phyloP scores from a whole-genome alignment of 2,329 filamentous ascomycete genomes.

The Ascochyta clinopodiicola region DNA sequence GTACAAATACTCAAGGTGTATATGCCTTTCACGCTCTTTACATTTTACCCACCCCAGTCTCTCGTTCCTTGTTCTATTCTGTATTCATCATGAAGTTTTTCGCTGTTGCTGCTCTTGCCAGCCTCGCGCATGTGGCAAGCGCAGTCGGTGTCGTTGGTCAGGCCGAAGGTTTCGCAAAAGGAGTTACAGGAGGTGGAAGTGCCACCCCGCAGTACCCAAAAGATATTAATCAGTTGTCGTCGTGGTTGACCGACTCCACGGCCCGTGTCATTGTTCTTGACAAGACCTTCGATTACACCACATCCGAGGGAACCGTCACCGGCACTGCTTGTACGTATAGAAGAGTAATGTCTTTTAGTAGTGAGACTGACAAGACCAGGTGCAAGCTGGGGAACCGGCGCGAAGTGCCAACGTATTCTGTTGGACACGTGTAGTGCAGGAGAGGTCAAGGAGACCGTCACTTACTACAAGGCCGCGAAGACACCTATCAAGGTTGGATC shows the following conservation, averaged over 20 bases:
- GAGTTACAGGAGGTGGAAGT: slow-evolving; percentile 20
- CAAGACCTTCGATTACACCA: slow-evolving; percentile 31
- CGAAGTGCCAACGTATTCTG: slow-evolving; percentile 24
- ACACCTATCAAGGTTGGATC: slow-evolving; percentile 42
- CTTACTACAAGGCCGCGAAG: slow-evolving; percentile 41
- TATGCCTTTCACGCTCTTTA: neutral
- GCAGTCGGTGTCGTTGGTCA: slow-evolving; percentile 14
- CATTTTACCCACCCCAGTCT: neutral
- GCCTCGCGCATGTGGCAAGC: slow-evolving; percentile 16
- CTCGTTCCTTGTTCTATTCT: neutral
- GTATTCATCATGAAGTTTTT: slow-evolving; percentile 9
- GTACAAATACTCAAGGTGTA: neutral
- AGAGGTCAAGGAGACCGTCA: slow-evolving; percentile 19
- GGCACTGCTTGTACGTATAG: slow-evolving; percentile 15
- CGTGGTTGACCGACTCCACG: slow-evolving; percentile 35
- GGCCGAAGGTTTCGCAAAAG: slow-evolving; percentile 17
- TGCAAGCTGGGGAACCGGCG: slow-evolving; percentile 20
- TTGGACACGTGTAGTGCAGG: slow-evolving; percentile 24
- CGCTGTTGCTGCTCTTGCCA: slow-evolving; percentile 10
- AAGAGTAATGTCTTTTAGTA: neutral
- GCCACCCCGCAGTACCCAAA: slow-evolving; percentile 20
- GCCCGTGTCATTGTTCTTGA: slow-evolving; percentile 48
- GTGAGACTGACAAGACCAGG: neutral
- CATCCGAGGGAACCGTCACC: slow-evolving; percentile 29
- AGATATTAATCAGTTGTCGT: slow-evolving; percentile 19